Evolutionary conservation across 164 flowering plant genomes (phyloP).

Genomic region (Umbilicus rupestris): DNA sequence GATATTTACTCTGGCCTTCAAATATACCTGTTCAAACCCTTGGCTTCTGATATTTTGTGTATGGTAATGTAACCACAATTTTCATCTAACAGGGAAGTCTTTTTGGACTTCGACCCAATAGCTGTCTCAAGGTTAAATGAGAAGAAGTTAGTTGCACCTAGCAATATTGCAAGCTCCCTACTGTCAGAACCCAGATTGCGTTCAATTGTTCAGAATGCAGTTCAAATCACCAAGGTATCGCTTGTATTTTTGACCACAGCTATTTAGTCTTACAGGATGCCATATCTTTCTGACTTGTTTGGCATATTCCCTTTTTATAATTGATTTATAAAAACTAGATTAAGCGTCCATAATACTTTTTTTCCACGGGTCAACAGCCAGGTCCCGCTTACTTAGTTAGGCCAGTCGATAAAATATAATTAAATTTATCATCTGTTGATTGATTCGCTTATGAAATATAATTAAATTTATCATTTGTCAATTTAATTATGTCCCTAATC

Average conservation of each 20-base stretch:
- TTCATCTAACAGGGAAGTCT: constrained; percentile 30
- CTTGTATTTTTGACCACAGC: neutral
- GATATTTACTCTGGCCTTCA: no score
- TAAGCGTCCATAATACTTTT: no score
- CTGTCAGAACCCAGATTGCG: constrained; percentile 32
- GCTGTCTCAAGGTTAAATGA: constrained; percentile 34
- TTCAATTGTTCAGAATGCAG: constrained; percentile 30
- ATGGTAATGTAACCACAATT: constrained; percentile 1
- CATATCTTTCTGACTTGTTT: no score
- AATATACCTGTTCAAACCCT: neutral
- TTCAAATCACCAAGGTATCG: constrained; percentile 30
- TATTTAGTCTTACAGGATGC: neutral
- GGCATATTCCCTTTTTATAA: no score
- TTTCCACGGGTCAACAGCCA: no score
- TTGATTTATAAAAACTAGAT: no score
- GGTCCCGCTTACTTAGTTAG: no score
- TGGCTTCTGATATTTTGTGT: neutral
- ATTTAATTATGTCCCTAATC: no score
- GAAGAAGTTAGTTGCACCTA: constrained; percentile 30
- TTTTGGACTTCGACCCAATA: constrained; percentile 34
- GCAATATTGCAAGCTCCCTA: constrained; percentile 27
- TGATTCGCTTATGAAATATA: no score
- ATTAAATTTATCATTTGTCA: no score
- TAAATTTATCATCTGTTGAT: no score
- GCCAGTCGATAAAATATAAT: no score